A percentile compares a stretch with the other conserved stretches of the same genome.
Conservation (phyloP, 305 asterid genomes). For the Rubia occidens region DNA sequence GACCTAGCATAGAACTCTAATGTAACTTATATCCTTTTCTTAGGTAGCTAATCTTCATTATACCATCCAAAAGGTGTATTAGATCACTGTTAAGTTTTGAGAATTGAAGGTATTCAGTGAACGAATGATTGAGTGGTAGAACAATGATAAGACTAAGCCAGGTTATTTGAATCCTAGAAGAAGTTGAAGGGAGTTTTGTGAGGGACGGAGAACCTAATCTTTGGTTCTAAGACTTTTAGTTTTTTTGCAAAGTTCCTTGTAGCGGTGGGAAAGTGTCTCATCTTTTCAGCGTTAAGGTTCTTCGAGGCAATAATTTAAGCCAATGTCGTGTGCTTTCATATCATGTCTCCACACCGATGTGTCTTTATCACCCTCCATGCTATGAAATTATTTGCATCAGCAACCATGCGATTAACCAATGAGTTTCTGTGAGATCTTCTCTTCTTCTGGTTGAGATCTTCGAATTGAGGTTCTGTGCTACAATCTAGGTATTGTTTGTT, state of each 20-base stretch:
- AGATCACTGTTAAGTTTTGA: neutral
- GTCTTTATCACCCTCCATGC: neutral
- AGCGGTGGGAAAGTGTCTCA: slow-evolving; percentile 4
- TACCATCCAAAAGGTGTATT: neutral
- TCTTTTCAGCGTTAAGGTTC: neutral
- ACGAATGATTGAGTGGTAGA: neutral
- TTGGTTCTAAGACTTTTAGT: neutral
- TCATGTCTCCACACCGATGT: neutral
- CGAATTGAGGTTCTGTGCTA: neutral
- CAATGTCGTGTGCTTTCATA: neutral
- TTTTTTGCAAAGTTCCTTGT: neutral
- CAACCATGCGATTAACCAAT: neutral
- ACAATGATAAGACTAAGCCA: neutral
- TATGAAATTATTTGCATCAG: neutral
- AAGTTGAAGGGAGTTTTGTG: neutral
- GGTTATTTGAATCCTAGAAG: neutral
- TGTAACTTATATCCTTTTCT: neutral
- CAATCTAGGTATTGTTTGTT: neutral
- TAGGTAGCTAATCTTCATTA: neutral
- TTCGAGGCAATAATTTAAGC: slow-evolving; percentile 2
- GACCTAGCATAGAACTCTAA: neutral
- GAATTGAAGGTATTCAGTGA: neutral
- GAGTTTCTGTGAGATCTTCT: too few relatives aligned
- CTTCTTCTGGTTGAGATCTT: neutral
- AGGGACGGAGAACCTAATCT: neutral